phyloP scores from a whole-genome alignment of 1,284 basidiomycete species.

The Cryptococcus floricola region DNA sequence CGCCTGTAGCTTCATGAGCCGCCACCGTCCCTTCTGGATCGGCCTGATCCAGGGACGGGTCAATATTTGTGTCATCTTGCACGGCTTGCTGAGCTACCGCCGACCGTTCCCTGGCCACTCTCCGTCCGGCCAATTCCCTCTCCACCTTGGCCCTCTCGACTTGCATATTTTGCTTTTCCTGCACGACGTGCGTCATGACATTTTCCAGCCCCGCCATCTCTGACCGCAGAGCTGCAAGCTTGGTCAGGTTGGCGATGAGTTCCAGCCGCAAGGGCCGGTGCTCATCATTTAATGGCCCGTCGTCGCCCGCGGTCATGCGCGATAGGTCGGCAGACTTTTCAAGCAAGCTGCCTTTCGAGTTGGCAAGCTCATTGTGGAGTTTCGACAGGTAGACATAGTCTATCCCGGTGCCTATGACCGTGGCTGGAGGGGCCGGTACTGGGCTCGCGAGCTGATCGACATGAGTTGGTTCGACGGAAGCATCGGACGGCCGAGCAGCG shows the following conservation, averaged over 20 bases:
- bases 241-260: conserved; percentile 8
- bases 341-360: conserved; percentile 20
- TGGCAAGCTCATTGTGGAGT: conserved; percentile 29
- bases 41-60: no score
- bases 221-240: conserved; percentile 13
- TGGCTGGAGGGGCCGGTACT: not conserved
- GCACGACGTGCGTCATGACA: conserved; percentile 24
- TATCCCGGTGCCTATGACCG: conserved; percentile 13
- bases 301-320: not conserved
- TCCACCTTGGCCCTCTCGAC: conserved; percentile 22
- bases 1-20: not conserved
- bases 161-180: conserved; percentile 27
- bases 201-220: conserved; percentile 31
- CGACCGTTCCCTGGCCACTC: conserved; percentile 11
- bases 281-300: not conserved
- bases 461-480: not conserved
- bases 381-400: conserved; percentile 28
- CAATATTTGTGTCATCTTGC: not conserved
- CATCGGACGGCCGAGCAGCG: conserved; percentile 7
- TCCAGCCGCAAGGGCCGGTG: conserved; percentile 7
- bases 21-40: not conserved
- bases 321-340: conserved; percentile 21
- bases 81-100: not conserved
- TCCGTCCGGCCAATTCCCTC: conserved; percentile 30
- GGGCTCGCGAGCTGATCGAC: not conserved